Conservation (phyloP, 306 rosid species). For the Astragalus glycyphyllos region DNA sequence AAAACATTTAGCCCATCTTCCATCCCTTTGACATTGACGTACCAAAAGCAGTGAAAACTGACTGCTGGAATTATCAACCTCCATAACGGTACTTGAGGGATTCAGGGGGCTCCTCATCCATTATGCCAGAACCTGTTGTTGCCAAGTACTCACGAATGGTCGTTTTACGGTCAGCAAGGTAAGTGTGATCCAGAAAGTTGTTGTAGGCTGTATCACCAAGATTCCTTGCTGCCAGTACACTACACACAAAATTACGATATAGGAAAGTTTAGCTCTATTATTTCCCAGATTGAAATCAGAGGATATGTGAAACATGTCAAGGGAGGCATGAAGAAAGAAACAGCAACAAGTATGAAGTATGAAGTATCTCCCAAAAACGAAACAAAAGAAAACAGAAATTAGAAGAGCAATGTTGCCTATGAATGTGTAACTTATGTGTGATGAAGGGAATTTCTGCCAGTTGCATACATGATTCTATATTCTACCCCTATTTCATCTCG, state of each 20-base stretch:
- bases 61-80: constrained; percentile 64
- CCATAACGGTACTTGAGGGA: constrained; percentile 82
- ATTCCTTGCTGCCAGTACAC: constrained; percentile 90
- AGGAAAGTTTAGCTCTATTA: not conserved
- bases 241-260: constrained; percentile 41
- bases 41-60: not conserved
- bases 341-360: not conserved
- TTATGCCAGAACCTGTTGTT: constrained; percentile 76
- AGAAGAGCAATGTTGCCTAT: constrained; percentile 15
- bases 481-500: not conserved
- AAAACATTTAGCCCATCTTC: constrained; percentile 8
- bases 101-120: constrained; percentile 97
- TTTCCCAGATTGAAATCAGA: constrained; percentile 29
- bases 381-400: not conserved
- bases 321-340: not conserved
- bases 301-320: constrained; percentile 2
- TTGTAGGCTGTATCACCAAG: constrained; percentile 62
- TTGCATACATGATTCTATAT: constrained; percentile 8
- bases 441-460: not conserved
- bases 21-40: not conserved
- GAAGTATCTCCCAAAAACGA: not conserved
- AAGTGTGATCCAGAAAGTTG: constrained; percentile 92
- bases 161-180: constrained; percentile 89
- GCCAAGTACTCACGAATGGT: constrained; percentile 78
- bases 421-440: constrained; percentile 12